Conservation (phyloP, 371 early-diverging fungal genomes). For the Mortierella sp. region DNA sequence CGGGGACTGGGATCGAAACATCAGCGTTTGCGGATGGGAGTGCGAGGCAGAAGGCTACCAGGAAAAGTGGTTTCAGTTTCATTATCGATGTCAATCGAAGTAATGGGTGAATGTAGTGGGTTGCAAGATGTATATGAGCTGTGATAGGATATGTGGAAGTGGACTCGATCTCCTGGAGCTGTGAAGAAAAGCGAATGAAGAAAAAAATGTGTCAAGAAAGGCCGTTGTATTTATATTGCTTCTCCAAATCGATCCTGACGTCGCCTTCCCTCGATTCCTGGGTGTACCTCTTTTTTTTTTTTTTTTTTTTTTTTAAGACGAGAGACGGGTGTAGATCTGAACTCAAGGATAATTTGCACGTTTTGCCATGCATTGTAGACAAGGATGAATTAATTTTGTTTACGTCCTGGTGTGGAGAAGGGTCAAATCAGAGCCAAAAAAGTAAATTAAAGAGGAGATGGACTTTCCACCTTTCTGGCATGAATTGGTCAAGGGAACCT, state of each 20-base stretch:
- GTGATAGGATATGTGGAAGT: neutral
- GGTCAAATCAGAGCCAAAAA: no score
- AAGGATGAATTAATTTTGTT: no score
- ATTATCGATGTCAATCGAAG: neutral
- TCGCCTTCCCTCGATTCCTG: neutral
- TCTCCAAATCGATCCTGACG: neutral
- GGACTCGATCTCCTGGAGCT: neutral
- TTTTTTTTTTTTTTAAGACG: no score
- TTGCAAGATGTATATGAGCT: no score
- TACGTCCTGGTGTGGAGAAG: no score
- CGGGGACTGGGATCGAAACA: conserved; percentile 7
- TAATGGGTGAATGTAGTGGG: no score
- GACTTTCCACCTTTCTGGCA: no score
- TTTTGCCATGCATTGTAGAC: no score
- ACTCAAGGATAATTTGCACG: no score
- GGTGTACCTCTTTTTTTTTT: neutral
- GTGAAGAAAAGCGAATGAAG: neutral
- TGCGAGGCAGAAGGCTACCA: conserved; percentile 10
- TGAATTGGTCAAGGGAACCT: no score
- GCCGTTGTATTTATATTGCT: neutral
- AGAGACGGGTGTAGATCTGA: no score
- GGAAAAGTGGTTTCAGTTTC: conserved; percentile 10
- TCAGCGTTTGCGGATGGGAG: neutral
- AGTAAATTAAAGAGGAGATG: no score
- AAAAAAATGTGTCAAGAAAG: neutral